phyloP scores from a whole-genome alignment of 225 moss, liverwort and hornwort species.

The Polytrichum formosum region DNA sequence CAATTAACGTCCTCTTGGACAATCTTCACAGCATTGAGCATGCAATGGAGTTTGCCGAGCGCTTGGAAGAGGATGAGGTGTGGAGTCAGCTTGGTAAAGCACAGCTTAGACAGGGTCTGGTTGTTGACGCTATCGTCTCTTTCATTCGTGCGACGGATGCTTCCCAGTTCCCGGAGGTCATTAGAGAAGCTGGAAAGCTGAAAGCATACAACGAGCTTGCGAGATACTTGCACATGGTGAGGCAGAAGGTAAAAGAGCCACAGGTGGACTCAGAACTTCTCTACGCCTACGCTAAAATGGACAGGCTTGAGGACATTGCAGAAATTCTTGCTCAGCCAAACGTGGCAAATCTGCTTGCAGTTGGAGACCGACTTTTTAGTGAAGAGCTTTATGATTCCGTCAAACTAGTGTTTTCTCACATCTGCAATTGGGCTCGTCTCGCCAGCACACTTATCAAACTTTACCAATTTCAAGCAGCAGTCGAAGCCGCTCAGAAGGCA shows the following conservation, averaged over 20 bases:
- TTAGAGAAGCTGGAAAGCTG: constrained; percentile 76
- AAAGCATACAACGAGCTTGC: constrained; percentile 91
- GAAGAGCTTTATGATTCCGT: constrained; percentile 92
- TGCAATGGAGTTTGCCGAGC: constrained; percentile 94
- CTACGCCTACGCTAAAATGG: constrained; percentile 94
- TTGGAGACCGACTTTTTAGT: constrained; percentile 93
- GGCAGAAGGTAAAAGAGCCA: constrained; percentile 95
- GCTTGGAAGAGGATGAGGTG: constrained; percentile 98
- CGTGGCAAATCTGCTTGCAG: constrained; percentile 87
- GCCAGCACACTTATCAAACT: constrained; percentile 96
- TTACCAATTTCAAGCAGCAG: constrained; percentile 89
- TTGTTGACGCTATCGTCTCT: constrained; percentile 97
- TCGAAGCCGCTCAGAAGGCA: constrained; percentile 98
- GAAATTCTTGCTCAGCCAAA: constrained; percentile 94
- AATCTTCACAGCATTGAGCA: constrained; percentile 84
- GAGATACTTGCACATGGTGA: constrained; percentile 91
- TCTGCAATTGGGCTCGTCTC: constrained; percentile 95
- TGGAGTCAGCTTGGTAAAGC: constrained; percentile 99
- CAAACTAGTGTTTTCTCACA: constrained; percentile 96
- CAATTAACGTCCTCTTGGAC: constrained; percentile 96
- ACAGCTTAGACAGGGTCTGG: constrained; percentile 88
- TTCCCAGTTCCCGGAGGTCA: constrained; percentile 91
- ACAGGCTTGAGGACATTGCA: constrained; percentile 90
- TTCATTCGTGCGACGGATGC: constrained; percentile 97
- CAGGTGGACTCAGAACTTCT: constrained; percentile 96